These are phyloP conservation scores for Sarocladium brachiariae DNA, from an alignment of 2,329 filamentous ascomycete genomes.

Conservation along the genomic window DNA sequence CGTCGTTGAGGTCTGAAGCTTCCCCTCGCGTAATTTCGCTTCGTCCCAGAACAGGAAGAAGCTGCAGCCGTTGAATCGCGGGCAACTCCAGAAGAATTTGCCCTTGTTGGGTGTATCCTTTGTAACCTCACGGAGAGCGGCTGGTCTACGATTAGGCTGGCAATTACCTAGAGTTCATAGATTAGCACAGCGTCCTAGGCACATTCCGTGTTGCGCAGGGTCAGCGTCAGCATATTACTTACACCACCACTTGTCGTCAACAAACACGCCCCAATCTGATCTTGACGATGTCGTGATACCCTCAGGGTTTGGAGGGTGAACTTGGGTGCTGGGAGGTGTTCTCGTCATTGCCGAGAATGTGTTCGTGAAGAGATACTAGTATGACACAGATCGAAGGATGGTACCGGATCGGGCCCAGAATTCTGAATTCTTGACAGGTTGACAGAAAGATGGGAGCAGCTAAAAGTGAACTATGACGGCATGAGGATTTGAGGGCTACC, in stretches of 20 bases:
- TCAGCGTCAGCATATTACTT: conserved; percentile 15
- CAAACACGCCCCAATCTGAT: conserved; percentile 26
- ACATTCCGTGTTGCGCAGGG: no score
- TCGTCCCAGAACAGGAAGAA: conserved; percentile 41
- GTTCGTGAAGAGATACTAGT: background rate
- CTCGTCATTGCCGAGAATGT: background rate
- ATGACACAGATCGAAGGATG: no score
- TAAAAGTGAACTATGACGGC: background rate
- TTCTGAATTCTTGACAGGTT: no score
- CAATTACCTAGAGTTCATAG: conserved; percentile 30
- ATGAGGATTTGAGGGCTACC: background rate
- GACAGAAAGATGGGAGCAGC: background rate
- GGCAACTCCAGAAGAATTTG: conserved; percentile 36
- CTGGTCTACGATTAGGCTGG: conserved; percentile 28
- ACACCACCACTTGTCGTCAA: conserved; percentile 31
- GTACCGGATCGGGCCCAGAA: no score
- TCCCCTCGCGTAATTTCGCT: conserved; percentile 25
- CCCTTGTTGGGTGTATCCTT: conserved; percentile 33
- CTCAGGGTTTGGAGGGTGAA: conserved; percentile 13
- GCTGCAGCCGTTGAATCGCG: conserved; percentile 27
- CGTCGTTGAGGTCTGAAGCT: conserved; percentile 9
- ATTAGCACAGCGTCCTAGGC: no score
- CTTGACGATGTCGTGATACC: conserved; percentile 23
- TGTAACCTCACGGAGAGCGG: conserved; percentile 28
- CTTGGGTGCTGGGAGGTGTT: background rate